Base-by-base conservation (phyloP, 1,284 basidiomycete species). In the Pterula multifida region DNA sequence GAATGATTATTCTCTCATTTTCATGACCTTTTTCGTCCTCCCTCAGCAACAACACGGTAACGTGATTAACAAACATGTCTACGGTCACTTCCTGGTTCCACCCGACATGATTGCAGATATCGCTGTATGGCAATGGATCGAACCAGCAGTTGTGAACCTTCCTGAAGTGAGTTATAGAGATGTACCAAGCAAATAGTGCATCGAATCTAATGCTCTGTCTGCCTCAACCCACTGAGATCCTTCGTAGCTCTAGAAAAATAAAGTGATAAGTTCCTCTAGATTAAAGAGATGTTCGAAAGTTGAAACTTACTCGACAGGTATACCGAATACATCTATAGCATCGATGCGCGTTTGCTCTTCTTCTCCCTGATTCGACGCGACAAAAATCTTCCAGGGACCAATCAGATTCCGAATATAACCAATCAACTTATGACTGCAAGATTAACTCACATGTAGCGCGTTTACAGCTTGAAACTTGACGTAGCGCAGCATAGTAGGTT, bases 381-480 rank as follows among this genome's bases (percentile, higher is more conserved):
- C 76, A 58, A 91, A 85, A 46, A 92, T 80, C 82, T 90, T n/a
- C n/a, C n/a, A n/a, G n/a, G n/a, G n/a, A n/a, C n/a, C n/a, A n/a
- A n/a, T n/a, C n/a, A n/a, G n/a, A n/a, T n/a, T n/a, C n/a, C n/a
- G n/a, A n/a, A n/a, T n/a, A n/a, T n/a, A n/a, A n/a, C n/a, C n/a
- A n/a, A n/a, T n/a, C 32, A 26, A 35, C 3, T 23, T 11, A n/a
- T 25, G 17, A 36, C 15, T 26, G 4, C 19, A 23, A 35, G 26
- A n/a, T 13, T 12, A 11, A 72, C 81, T 55, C 54, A 84, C 84
- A 64, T 85, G 80, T 47, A 90, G 61, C 52, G 73, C 81, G 54
- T 76, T 81, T 50, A 92, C 87, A 39, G 68, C 73, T 67, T 90
- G 89, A 65, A 92, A 91, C 47, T 83, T 72, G 21, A 91, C 89